Evolutionary conservation across 306 rosid genomes (phyloP).

Genomic region (Acacia acuminata): DNA sequence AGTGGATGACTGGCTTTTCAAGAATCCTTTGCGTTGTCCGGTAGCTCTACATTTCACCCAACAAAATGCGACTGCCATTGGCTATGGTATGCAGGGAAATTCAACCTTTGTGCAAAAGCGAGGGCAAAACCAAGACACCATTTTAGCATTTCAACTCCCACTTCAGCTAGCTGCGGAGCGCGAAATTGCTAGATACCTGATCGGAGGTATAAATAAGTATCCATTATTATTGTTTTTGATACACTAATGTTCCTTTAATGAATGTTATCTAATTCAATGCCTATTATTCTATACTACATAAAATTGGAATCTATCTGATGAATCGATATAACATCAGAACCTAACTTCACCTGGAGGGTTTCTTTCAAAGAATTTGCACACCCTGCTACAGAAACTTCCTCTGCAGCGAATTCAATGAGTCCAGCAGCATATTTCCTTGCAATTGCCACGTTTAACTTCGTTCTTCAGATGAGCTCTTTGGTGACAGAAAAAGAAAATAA

Average conservation of each 20-base stretch:
- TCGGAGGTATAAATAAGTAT: slow-evolving; percentile 56
- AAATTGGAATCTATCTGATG: slow-evolving; percentile 8
- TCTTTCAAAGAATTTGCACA: slow-evolving; percentile 77
- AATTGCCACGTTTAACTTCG: slow-evolving; percentile 82
- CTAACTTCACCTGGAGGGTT: slow-evolving; percentile 70
- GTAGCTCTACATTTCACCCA: slow-evolving; percentile 77
- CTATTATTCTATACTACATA: background rate
- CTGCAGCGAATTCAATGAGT: slow-evolving; percentile 43
- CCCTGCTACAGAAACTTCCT: slow-evolving; percentile 47
- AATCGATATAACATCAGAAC: slow-evolving; percentile 42
- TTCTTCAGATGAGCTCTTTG: slow-evolving; percentile 75
- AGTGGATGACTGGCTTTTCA: slow-evolving; percentile 72
- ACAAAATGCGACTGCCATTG: slow-evolving; percentile 51
- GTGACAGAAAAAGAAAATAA: slow-evolving; percentile 86
- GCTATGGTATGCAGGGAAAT: slow-evolving; percentile 89
- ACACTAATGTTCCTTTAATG: background rate
- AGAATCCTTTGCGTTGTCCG: slow-evolving; percentile 65
- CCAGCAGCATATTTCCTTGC: slow-evolving; percentile 75
- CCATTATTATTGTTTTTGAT: background rate
- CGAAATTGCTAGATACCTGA: slow-evolving; percentile 76
- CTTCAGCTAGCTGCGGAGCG: slow-evolving; percentile 93
- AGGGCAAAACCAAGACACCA: slow-evolving; percentile 69
- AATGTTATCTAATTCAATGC: background rate
- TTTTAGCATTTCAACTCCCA: slow-evolving; percentile 67
- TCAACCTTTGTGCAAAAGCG: slow-evolving; percentile 48